phyloP scores from a whole-genome alignment of 768 basidiomycete genomes.

The Russula compacta region DNA sequence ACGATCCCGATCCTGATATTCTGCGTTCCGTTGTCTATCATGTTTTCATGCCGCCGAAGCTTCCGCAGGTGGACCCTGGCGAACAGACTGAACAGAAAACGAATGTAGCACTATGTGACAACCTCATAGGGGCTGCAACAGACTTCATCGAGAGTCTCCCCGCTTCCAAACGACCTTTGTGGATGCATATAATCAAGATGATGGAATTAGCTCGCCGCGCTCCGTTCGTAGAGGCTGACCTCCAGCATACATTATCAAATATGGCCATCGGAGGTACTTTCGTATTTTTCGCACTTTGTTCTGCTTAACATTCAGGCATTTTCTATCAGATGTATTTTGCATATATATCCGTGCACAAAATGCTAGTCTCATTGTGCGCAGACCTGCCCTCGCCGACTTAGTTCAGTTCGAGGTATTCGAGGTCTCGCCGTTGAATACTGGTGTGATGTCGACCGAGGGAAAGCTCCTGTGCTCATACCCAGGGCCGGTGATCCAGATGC shows the following conservation, averaged over 20 bases:
- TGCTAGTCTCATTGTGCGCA: background rate
- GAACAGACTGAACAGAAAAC: background rate
- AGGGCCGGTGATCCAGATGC: constrained; percentile 34
- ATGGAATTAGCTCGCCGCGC: background rate
- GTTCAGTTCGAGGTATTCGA: constrained; percentile 34
- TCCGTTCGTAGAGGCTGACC: background rate
- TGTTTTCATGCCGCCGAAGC: constrained; percentile 7
- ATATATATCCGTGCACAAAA: constrained; percentile 10
- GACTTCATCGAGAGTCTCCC: background rate
- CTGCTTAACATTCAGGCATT: too few species aligned
- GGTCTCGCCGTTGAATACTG: constrained; percentile 29
- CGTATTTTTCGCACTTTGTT: background rate
- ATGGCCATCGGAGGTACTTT: background rate
- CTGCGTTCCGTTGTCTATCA: background rate
- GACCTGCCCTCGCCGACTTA: background rate
- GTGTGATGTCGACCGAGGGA: constrained; percentile 32
- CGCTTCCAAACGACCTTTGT: background rate
- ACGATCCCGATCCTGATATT: background rate
- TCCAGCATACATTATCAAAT: background rate
- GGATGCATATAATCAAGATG: constrained; percentile 10
- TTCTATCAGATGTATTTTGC: background rate
- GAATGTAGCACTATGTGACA: constrained; percentile 4
- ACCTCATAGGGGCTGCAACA: background rate
- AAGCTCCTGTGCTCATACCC: constrained; percentile 41
- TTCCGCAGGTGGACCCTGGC: background rate